Base-by-base conservation (phyloP, 2,329 filamentous ascomycete genomes). In the Diplodia mutila region DNA sequence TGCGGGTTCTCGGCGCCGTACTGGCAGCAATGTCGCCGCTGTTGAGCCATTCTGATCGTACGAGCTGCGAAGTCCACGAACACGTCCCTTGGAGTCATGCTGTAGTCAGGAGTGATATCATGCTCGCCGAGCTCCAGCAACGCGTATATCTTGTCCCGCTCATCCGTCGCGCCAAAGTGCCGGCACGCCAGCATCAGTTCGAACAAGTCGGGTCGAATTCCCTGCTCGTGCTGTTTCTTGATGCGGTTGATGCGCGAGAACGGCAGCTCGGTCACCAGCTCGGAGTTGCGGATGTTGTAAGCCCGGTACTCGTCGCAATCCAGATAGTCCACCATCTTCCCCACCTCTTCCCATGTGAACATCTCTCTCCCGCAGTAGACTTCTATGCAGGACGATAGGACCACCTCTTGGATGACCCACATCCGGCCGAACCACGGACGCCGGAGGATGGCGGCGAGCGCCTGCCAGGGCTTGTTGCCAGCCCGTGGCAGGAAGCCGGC, bases 341-440 rank as follows among this genome's bases (percentile, higher is more conserved):
- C 57, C 48, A 67, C 52, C 49, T 67, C 66, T 11, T 67, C 57
- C 66, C 66, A 67, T 7, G 49, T 63, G 25, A 67, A 67, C 48
- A 63, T 61, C 18, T 52, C 48, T 7, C 21, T n/a, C 18, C 66
- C 66, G 42, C 55, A 61, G 57, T 54, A 42, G 7, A 67, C 57
- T 7, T 67, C 66, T 11, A 67, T 63, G 25, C 49, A 25, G 11
- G 66, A 53, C 6, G 70, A 71, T 18, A 75, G 69, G 12, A 74
- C 71, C 25, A 75, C 73, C 51, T 75, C 74, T 69, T 76, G 74
- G 18, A 76, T 72, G 61, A 74, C 73, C 74, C 74, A 76, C 55
- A 73, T 73, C 46, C 73, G 69, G 55, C 71, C 72, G 68, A 75
- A 75, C 73, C 74, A 75, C 12, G 72, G 71, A 9, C 48, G 55